Evolutionary conservation across 2,329 filamentous ascomycete genomes (phyloP).

Genomic region (Alternaria panax): DNA sequence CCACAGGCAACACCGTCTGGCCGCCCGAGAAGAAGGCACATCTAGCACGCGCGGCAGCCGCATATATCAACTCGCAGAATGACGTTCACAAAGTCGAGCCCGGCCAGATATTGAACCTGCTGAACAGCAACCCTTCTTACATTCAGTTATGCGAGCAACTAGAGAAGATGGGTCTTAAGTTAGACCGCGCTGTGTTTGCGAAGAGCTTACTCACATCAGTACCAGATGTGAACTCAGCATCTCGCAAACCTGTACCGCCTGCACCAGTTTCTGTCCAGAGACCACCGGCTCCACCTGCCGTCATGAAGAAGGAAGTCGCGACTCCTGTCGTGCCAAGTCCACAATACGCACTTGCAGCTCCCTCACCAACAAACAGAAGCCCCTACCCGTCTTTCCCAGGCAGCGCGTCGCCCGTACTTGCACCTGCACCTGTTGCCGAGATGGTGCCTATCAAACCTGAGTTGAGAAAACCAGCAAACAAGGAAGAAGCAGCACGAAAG

Average conservation of each 20-base stretch:
- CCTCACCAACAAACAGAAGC: conserved; percentile 19
- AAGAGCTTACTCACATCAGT: conserved; percentile 58
- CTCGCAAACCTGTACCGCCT: conserved; percentile 27
- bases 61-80: conserved; percentile 58
- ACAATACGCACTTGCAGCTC: conserved; percentile 22
- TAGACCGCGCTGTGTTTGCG: conserved; percentile 63
- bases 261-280: conserved; percentile 16
- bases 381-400: conserved; percentile 27
- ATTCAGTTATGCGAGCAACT: conserved; percentile 62
- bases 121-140: conserved; percentile 64
- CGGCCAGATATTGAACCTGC: conserved; percentile 55
- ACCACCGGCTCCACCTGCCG: conserved; percentile 29
- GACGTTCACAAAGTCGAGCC: conserved; percentile 46
- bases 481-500: conserved; percentile 64
- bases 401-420: conserved; percentile 20
- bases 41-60: conserved; percentile 59
- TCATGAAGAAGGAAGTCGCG: conserved; percentile 29
- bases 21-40: conserved; percentile 59
- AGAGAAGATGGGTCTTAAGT: conserved; percentile 57
- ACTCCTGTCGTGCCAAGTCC: conserved; percentile 27
- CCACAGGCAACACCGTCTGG: conserved; percentile 55
- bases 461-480: conserved; percentile 53
- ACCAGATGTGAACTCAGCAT: conserved; percentile 50
- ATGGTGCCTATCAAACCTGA: conserved; percentile 41
- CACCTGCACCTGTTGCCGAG: conserved; percentile 38